These are phyloP conservation scores for Chlorella sp. DNA, from an alignment of 139 green algal genomes.

Conservation along the genomic window DNA sequence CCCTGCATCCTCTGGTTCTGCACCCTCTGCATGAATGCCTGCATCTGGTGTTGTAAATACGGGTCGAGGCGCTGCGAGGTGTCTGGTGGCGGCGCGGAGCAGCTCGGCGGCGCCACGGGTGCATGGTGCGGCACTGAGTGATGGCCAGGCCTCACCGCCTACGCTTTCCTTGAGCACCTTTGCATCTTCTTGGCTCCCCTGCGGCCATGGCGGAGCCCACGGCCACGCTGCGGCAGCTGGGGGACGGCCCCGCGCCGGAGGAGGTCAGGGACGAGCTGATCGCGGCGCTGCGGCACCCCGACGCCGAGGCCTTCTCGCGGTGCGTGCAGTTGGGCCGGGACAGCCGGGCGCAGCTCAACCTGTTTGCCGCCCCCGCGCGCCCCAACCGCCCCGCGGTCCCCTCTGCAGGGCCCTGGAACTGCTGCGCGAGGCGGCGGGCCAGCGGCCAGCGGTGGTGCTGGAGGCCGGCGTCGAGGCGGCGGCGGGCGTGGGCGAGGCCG, in stretches of 20 bases:
- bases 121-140: too few relatives aligned
- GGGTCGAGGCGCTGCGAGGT: too few relatives aligned
- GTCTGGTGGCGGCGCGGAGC: too few relatives aligned
- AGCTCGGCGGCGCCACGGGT: too few relatives aligned
- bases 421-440: constrained; percentile 1
- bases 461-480: constrained; percentile 38
- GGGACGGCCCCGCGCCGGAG: neutral
- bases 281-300: constrained; percentile 15
- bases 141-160: too few relatives aligned
- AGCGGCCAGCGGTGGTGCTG: constrained; percentile 25
- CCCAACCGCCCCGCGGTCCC: neutral
- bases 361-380: neutral
- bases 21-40: too few relatives aligned
- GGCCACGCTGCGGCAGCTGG: too few relatives aligned
- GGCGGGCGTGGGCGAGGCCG: constrained; percentile 48
- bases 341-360: neutral
- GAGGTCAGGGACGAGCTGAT: constrained; percentile 36
- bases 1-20: too few relatives aligned
- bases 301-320: constrained; percentile 35
- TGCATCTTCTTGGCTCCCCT: too few relatives aligned
- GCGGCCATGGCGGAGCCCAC: too few relatives aligned
- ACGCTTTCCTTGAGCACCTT: too few relatives aligned
- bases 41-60: too few relatives aligned
- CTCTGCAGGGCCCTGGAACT: constrained; percentile 38
- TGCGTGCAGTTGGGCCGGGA: neutral